These are phyloP conservation scores for Coemansia sp. DNA, from an alignment of 192 early-diverging fungal species.

Conservation along the genomic window DNA sequence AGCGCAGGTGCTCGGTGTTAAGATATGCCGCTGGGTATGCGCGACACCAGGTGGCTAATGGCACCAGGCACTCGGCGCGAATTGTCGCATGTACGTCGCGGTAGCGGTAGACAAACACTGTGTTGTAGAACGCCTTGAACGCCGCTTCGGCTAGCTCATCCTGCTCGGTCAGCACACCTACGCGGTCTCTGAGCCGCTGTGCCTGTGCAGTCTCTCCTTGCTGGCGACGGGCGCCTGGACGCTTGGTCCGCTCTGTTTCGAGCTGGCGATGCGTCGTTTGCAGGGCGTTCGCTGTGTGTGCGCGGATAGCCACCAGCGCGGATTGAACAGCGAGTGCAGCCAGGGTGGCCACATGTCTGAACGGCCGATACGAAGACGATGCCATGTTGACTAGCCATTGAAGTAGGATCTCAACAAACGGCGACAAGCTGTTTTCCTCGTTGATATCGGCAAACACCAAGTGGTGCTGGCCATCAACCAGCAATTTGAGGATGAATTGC, in stretches of 20 bases:
- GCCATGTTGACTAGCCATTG: constrained; percentile 67
- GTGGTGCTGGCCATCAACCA: constrained; percentile 58
- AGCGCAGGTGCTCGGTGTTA: constrained; percentile 70
- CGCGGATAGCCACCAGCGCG: constrained; percentile 64
- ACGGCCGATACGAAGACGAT: constrained; percentile 77
- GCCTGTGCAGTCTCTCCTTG: constrained; percentile 13
- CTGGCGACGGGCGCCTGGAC: background rate
- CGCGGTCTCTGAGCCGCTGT: constrained; percentile 21
- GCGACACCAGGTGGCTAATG: constrained; percentile 76
- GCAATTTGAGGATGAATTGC: constrained; percentile 61
- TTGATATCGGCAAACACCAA: constrained; percentile 57
- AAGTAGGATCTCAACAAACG: constrained; percentile 58
- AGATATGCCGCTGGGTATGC: constrained; percentile 69
- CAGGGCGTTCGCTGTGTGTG: constrained; percentile 58
- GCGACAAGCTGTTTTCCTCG: constrained; percentile 27
- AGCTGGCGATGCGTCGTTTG: constrained; percentile 68
- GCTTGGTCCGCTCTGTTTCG: constrained; percentile 53
- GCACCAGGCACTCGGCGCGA: constrained; percentile 76
- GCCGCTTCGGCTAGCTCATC: constrained; percentile 57
- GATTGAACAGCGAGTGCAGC: constrained; percentile 63
- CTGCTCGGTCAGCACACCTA: constrained; percentile 52
- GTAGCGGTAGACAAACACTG: constrained; percentile 86
- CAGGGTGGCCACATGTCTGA: constrained; percentile 84
- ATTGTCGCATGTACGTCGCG: constrained; percentile 85
- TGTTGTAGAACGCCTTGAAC: constrained; percentile 72